A percentile compares a stretch with the other conserved stretches of the same genome.
These are phyloP conservation scores for Rostrohypoxylon terebratum DNA, from an alignment of 495 filamentous ascomycete genomes.

Conservation along the genomic window DNA sequence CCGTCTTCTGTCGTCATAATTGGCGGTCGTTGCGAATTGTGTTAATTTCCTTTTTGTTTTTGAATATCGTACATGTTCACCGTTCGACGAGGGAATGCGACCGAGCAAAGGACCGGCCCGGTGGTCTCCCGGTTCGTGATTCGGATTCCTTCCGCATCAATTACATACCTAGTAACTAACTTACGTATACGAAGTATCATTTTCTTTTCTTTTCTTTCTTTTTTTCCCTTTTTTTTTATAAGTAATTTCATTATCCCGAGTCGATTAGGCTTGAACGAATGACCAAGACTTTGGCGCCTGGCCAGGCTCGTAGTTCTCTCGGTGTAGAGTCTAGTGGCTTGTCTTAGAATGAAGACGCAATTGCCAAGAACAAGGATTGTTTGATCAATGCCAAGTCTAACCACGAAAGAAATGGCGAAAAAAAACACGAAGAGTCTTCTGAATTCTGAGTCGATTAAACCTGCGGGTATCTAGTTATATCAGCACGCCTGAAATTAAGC, in stretches of 20 bases:
- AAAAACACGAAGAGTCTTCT: neutral
- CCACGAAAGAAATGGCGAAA: neutral
- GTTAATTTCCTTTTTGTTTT: too few relatives aligned
- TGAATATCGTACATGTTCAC: neutral
- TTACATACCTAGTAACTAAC: neutral
- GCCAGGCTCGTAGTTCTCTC: slow-evolving; percentile 1
- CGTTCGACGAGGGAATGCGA: neutral
- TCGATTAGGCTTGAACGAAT: neutral
- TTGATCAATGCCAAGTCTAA: neutral
- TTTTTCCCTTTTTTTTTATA: too few relatives aligned
- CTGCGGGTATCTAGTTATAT: slow-evolving; percentile 7
- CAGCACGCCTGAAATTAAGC: neutral
- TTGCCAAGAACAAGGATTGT: neutral
- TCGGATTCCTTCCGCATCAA: slow-evolving; percentile 5
- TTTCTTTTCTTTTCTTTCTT: too few relatives aligned
- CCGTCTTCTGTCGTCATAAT: neutral
- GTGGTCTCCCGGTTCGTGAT: neutral
- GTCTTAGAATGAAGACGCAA: neutral
- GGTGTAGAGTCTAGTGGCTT: neutral
- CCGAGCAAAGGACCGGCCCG: slow-evolving; percentile 21
- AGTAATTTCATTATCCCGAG: neutral
- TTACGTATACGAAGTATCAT: neutral
- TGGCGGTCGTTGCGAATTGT: neutral
- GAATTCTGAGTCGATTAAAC: neutral
- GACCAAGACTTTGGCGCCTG: neutral